These are phyloP conservation scores for Diaporthe ampelina DNA, from an alignment of 2,329 filamentous ascomycete species.

Conservation along the genomic window DNA sequence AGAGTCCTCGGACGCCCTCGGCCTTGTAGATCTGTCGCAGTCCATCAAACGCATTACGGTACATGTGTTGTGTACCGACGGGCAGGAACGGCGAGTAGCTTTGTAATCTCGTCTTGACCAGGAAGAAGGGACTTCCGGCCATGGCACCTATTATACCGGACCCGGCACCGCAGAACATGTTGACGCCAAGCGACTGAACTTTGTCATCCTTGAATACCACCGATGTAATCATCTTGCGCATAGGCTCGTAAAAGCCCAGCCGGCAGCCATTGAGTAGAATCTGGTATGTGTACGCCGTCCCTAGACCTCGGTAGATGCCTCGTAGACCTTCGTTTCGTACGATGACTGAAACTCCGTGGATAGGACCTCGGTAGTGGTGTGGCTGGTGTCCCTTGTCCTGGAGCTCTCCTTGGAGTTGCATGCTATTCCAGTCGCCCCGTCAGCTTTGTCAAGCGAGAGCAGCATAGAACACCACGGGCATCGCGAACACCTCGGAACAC, in stretches of 20 bases:
- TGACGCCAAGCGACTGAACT: constrained; percentile 89
- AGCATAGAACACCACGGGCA: constrained; percentile 19
- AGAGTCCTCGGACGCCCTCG: constrained; percentile 86
- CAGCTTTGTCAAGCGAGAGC: background rate
- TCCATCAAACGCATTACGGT: constrained; percentile 88
- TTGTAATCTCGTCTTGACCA: constrained; percentile 96
- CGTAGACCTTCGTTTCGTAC: constrained; percentile 88
- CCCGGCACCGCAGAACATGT: constrained; percentile 91
- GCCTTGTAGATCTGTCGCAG: constrained; percentile 81
- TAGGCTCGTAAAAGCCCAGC: constrained; percentile 96
- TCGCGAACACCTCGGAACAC: background rate
- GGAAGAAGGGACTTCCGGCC: constrained; percentile 96
- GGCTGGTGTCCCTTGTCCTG: constrained; percentile 88
- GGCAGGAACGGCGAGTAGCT: constrained; percentile 93
- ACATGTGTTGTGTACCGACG: constrained; percentile 96
- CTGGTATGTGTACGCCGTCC: constrained; percentile 96
- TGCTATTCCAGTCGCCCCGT: constrained; percentile 61
- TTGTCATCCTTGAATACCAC: constrained; percentile 79
- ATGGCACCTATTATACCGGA: constrained; percentile 93
- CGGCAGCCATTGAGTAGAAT: constrained; percentile 96
- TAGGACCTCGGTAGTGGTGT: constrained; percentile 89
- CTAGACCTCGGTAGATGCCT: constrained; percentile 90
- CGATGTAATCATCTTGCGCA: constrained; percentile 79
- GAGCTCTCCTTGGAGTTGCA: constrained; percentile 97
- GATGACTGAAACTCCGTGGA: constrained; percentile 93